A percentile compares a stretch with the other conserved stretches of the same genome.
phyloP scores from a whole-genome alignment of 208 protist genomes.

The Leishmania martiniquensis region DNA sequence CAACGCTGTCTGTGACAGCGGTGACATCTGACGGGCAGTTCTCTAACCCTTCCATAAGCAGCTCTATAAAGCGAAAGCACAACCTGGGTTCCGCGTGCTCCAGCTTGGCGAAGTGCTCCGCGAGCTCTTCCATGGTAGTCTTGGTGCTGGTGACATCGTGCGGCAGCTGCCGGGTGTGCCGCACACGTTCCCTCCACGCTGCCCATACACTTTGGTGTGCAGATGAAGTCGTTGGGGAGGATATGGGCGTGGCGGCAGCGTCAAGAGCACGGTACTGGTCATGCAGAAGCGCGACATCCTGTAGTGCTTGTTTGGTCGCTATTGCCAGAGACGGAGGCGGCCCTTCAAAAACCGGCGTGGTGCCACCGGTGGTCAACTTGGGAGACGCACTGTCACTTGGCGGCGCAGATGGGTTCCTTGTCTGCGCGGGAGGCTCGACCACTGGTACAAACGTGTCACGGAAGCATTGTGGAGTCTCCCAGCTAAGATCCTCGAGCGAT shows the following conservation, averaged over 20 bases:
- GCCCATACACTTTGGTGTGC: neutral
- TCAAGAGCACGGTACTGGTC: neutral
- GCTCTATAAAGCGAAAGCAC: conserved; percentile 21
- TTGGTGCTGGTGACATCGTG: conserved; percentile 12
- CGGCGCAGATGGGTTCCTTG: neutral
- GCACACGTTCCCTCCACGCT: conserved; percentile 7
- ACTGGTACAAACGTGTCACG: conserved; percentile 4
- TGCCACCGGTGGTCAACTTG: neutral
- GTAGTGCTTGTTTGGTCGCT: conserved; percentile 14
- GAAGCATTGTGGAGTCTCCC: conserved; percentile 1
- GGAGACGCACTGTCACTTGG: neutral
- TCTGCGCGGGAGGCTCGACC: neutral
- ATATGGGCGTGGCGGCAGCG: neutral
- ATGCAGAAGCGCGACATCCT: conserved; percentile 18
- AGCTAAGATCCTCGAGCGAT: neutral
- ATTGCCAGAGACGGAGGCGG: neutral
- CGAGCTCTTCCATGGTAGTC: conserved; percentile 17
- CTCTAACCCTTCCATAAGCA: conserved; percentile 25
- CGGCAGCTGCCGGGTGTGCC: conserved; percentile 18
- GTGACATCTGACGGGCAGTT: conserved; percentile 16
- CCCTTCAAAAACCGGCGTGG: neutral
- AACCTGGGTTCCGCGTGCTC: conserved; percentile 10
- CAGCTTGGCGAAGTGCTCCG: conserved; percentile 20
- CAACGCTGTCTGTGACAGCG: conserved; percentile 14
- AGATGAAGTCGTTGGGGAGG: neutral